Percentiles rank a stretch among this genome's conserved stretches.
Evolutionary conservation across 164 flowering plant species (phyloP).

Genomic region (Vitis rotundifolia): DNA sequence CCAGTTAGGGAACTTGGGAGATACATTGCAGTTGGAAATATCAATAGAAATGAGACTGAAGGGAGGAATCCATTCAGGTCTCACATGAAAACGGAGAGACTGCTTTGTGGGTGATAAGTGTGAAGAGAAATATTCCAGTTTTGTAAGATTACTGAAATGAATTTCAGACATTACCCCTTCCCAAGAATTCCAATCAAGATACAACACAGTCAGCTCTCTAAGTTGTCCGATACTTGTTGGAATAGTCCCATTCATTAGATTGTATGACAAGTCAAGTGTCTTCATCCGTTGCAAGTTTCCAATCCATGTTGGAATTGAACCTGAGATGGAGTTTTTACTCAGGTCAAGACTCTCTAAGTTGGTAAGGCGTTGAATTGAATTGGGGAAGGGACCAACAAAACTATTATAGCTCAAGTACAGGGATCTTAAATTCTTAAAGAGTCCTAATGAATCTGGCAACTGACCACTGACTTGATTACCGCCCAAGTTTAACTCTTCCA

Average conservation of each 20-base stretch:
- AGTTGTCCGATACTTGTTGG: constrained; percentile 21
- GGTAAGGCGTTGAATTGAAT: no score
- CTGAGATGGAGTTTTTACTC: neutral
- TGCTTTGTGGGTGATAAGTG: neutral
- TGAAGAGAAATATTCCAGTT: neutral
- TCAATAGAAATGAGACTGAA: constrained; percentile 11
- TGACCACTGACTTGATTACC: no score
- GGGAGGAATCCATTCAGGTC: constrained; percentile 27
- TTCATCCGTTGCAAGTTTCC: constrained; percentile 12
- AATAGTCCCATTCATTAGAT: constrained; percentile 22
- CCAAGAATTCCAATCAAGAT: constrained; percentile 13
- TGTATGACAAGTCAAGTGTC: neutral
- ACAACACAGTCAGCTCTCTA: constrained; percentile 2
- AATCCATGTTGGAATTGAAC: constrained; percentile 16
- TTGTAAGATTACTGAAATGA: constrained; percentile 10
- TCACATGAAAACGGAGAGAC: constrained; percentile 14
- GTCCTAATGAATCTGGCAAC: no score
- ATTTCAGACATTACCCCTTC: constrained; percentile 6
- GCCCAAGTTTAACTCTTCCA: no score
- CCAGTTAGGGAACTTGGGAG: constrained; percentile 28
- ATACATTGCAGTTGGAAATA: constrained; percentile 11
- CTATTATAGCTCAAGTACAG: no score
- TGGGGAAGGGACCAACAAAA: no score
- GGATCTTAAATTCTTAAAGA: no score
- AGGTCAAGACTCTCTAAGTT: no score